These are phyloP conservation scores for Polyporus tsugae DNA, from an alignment of 1,284 basidiomycete species.

Conservation along the genomic window DNA sequence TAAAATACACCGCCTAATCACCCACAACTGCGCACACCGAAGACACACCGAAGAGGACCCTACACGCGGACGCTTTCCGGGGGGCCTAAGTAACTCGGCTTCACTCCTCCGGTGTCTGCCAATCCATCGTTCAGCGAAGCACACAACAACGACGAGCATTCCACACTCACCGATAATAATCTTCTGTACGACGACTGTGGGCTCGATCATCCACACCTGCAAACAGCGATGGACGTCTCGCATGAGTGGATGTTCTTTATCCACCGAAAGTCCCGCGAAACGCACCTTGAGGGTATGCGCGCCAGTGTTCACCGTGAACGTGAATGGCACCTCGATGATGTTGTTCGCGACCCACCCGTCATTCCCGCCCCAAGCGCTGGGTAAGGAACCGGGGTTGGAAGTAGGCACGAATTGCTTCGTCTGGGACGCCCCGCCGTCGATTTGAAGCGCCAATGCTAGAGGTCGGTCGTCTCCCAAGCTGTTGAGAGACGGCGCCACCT, in stretches of 20 bases:
- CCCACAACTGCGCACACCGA: neutral
- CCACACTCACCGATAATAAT: slow-evolving; percentile 61
- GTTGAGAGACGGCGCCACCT: slow-evolving; percentile 70
- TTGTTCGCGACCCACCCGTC: slow-evolving; percentile 66
- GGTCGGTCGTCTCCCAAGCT: slow-evolving; percentile 60
- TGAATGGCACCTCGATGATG: slow-evolving; percentile 46
- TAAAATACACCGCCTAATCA: neutral
- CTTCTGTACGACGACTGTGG: slow-evolving; percentile 68
- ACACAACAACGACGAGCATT: neutral
- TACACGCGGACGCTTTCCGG: slow-evolving; percentile 58
- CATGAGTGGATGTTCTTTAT: neutral
- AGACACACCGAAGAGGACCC: neutral
- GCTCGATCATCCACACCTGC: slow-evolving; percentile 68
- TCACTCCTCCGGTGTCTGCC: slow-evolving; percentile 62
- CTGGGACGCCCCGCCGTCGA: slow-evolving; percentile 55
- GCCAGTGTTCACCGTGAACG: slow-evolving; percentile 54
- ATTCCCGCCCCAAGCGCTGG: slow-evolving; percentile 55
- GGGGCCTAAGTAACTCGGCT: slow-evolving; percentile 66
- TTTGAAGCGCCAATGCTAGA: slow-evolving; percentile 61
- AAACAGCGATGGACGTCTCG: neutral
- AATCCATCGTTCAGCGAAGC: neutral
- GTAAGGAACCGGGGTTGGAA: slow-evolving; percentile 56
- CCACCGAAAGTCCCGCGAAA: slow-evolving; percentile 1
- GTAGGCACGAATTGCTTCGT: slow-evolving; percentile 61
- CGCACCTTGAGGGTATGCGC: slow-evolving; percentile 64